Percentiles rank a stretch among this genome's conserved stretches.
phyloP scores from a whole-genome alignment of 2,329 filamentous ascomycete species.

The Drechmeria coniospora region DNA sequence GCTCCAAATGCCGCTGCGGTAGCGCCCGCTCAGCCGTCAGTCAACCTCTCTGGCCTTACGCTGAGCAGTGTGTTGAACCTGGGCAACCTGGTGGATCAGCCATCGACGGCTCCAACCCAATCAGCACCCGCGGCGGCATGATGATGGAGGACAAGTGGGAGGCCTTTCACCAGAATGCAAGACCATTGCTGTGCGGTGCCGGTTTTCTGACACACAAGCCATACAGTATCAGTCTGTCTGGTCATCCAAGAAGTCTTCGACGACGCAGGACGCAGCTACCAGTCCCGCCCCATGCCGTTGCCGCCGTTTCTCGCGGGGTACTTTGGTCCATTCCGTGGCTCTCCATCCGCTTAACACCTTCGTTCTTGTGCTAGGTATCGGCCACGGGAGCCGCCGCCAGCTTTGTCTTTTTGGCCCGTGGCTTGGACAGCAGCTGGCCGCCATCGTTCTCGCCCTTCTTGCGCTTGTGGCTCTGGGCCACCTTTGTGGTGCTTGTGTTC shows the following conservation, averaged over 20 bases:
- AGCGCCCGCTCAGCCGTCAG: constrained; percentile 9
- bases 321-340: too few species aligned
- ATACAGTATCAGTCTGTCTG: too few species aligned
- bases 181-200: too few species aligned
- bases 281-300: too few species aligned
- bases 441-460: constrained; percentile 21
- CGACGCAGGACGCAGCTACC: too few species aligned
- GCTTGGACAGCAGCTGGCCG: constrained; percentile 29
- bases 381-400: constrained; percentile 25
- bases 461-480: constrained; percentile 23
- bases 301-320: too few species aligned
- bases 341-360: too few species aligned
- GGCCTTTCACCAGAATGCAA: too few species aligned
- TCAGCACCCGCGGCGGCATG: background rate
- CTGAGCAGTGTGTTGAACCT: constrained; percentile 28
- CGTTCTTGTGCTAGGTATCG: constrained; percentile 7
- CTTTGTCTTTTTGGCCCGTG: constrained; percentile 42
- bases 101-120: background rate
- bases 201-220: too few species aligned
- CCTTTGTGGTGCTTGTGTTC: constrained; percentile 11
- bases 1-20: constrained; percentile 6
- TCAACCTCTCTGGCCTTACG: constrained; percentile 24
- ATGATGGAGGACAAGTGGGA: too few species aligned
- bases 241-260: too few species aligned
- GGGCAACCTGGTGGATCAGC: constrained; percentile 20